phyloP scores from a whole-genome alignment of 1,284 basidiomycete species.

The Takashimella tepidaria region DNA sequence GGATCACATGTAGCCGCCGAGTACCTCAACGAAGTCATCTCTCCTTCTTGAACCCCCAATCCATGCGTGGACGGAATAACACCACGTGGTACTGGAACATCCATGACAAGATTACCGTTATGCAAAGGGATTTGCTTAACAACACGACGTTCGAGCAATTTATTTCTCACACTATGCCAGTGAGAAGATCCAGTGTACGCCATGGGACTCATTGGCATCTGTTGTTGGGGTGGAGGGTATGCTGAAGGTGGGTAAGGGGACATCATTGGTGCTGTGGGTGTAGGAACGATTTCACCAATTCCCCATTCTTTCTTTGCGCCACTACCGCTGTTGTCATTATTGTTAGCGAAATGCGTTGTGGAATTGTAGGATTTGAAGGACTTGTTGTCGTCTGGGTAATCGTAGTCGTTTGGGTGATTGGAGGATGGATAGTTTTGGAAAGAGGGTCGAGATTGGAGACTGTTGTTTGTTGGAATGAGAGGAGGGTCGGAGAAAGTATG shows the following conservation, averaged over 20 bases:
- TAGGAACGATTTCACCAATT: constrained; percentile 31
- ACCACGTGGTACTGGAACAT: constrained; percentile 69
- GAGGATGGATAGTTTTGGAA: constrained; percentile 15
- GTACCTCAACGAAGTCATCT: constrained; percentile 73
- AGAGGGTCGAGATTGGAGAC: constrained; percentile 21
- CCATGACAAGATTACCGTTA: constrained; percentile 76
- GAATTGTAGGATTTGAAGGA: constrained; percentile 37
- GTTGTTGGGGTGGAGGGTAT: constrained; percentile 4
- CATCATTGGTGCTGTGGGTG: constrained; percentile 8
- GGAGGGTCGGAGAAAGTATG: background rate
- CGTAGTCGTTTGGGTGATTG: constrained; percentile 8
- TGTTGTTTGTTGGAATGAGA: constrained; percentile 5
- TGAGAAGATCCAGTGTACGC: constrained; percentile 31
- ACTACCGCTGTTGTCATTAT: constrained; percentile 1
- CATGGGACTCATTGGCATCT: constrained; percentile 12
- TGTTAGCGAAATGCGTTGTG: constrained; percentile 24
- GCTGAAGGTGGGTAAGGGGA: constrained; percentile 13
- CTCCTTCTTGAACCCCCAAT: constrained; percentile 58
- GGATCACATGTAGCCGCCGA: constrained; percentile 52
- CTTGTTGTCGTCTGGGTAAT: constrained; percentile 35
- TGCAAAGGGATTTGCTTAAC: constrained; percentile 74
- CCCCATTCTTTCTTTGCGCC: constrained; percentile 30
- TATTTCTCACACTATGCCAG: constrained; percentile 38
- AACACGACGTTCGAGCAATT: constrained; percentile 49
- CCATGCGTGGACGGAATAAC: constrained; percentile 56